Evolutionary conservation across 495 filamentous ascomycete genomes (phyloP).

Genomic region (Immersiella caudata): DNA sequence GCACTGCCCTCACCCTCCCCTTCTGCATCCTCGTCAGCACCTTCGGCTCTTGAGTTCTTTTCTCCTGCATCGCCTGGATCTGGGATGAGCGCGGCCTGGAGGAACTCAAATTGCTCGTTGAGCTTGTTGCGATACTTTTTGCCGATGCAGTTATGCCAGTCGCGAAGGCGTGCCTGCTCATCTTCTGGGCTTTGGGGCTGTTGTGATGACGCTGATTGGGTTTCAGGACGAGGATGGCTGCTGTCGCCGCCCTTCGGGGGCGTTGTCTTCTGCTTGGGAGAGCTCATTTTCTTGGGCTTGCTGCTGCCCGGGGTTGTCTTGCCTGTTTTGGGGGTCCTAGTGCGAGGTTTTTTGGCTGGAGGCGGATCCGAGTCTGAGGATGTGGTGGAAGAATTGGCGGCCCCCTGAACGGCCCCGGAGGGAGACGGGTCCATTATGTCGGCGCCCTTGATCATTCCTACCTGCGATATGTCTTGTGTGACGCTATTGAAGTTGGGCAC

Average conservation of each 20-base stretch:
- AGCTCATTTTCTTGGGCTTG: not conserved
- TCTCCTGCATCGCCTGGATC: not conserved
- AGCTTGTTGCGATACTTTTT: constrained; percentile 39
- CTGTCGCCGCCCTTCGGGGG: not conserved
- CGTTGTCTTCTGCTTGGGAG: not conserved
- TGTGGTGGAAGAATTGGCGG: not conserved
- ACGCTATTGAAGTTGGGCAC: not conserved
- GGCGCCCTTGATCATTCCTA: not conserved
- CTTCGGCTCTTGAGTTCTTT: not conserved
- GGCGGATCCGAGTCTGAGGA: not conserved
- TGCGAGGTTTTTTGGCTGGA: not conserved
- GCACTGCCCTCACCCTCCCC: not conserved
- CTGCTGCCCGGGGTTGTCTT: not conserved
- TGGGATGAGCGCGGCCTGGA: constrained; percentile 26
- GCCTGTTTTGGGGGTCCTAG: not conserved
- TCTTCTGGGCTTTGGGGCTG: not conserved
- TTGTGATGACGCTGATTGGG: constrained; percentile 20
- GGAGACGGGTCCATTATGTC: not conserved
- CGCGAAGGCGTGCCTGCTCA: constrained; percentile 1
- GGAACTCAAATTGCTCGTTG: constrained; percentile 33
- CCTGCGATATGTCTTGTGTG: not conserved
- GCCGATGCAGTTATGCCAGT: constrained; percentile 37
- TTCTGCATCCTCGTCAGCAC: not conserved
- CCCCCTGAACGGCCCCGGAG: not conserved
- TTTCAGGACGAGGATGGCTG: not conserved